Percentiles rank a stretch among this genome's conserved stretches.
Conservation (phyloP, 331 rosid genomes). For the Stylosanthes scabra region DNA sequence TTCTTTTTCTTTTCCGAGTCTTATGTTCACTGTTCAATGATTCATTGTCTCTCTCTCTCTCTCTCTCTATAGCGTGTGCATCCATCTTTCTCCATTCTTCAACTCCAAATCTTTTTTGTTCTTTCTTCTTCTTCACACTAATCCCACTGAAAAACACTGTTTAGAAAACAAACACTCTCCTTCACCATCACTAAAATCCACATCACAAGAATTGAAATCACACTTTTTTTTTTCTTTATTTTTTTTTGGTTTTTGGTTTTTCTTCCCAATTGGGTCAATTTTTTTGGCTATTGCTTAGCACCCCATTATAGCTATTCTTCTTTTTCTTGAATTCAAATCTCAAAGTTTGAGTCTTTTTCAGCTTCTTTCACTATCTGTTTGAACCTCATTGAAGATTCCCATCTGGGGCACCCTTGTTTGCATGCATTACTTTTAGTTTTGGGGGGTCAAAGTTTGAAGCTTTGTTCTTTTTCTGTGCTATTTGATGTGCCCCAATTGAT, state of each 20-base stretch:
- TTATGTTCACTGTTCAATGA: constrained; percentile 24
- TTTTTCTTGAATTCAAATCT: constrained; percentile 29
- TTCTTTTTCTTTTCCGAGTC: constrained; percentile 28
- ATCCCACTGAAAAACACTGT: constrained; percentile 19
- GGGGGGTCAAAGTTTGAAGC: constrained; percentile 35
- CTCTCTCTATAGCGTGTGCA: not conserved
- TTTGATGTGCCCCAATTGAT: constrained; percentile 40
- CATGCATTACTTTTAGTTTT: constrained; percentile 33
- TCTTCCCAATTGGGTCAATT: not conserved
- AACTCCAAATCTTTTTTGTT: constrained; percentile 28
- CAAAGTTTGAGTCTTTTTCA: constrained; percentile 38
- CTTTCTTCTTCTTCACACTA: not conserved
- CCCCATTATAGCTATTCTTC: constrained; percentile 49
- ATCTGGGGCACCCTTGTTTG: constrained; percentile 39
- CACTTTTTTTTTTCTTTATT: too few species aligned
- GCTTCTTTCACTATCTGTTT: constrained; percentile 25
- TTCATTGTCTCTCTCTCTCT: constrained; percentile 29
- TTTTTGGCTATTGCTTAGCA: constrained; percentile 25
- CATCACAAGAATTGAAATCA: constrained; percentile 18
- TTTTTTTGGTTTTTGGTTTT: too few species aligned
- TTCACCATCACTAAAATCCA: constrained; percentile 37
- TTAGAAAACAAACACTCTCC: constrained; percentile 6
- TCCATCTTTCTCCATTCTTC: constrained; percentile 30
- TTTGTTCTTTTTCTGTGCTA: constrained; percentile 20
- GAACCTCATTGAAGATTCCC: constrained; percentile 37